A percentile compares a stretch with the other conserved stretches of the same genome.
Evolutionary conservation across 768 basidiomycete species (phyloP).

Genomic region (Trametes meyenii): DNA sequence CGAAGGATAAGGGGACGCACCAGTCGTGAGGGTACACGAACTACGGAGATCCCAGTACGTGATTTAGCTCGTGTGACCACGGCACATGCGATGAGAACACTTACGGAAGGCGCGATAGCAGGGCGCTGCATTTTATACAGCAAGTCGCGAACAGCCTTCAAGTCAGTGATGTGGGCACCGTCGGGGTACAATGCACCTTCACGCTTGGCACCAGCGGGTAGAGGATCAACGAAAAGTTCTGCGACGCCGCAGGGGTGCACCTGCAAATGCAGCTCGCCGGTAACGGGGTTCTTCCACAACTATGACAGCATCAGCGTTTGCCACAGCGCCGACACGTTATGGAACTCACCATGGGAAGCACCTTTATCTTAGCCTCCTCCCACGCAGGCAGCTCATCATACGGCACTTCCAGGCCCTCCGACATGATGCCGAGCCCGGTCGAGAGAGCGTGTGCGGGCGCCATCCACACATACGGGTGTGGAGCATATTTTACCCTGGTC

Average conservation of each 20-base stretch:
- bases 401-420: slow-evolving; percentile 72
- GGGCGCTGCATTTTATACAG: slow-evolving; percentile 89
- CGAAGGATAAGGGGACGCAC: slow-evolving; percentile 37
- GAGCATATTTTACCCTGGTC: slow-evolving; percentile 73
- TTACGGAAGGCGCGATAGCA: slow-evolving; percentile 77
- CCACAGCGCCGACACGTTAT: not conserved
- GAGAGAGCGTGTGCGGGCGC: slow-evolving; percentile 69
- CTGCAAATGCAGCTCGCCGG: slow-evolving; percentile 81
- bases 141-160: slow-evolving; percentile 70
- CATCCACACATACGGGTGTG: slow-evolving; percentile 94
- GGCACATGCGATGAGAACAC: slow-evolving; percentile 24
- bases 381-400: slow-evolving; percentile 75
- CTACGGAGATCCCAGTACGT: slow-evolving; percentile 34
- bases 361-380: slow-evolving; percentile 76
- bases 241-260: slow-evolving; percentile 82
- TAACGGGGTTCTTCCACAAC: slow-evolving; percentile 65
- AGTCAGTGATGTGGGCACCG: slow-evolving; percentile 74
- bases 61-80: slow-evolving; percentile 14
- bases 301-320: not conserved
- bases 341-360: slow-evolving; percentile 58
- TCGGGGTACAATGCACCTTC: slow-evolving; percentile 80
- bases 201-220: slow-evolving; percentile 60
- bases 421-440: slow-evolving; percentile 83
- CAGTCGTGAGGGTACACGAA: slow-evolving; percentile 91
- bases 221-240: slow-evolving; percentile 71